phyloP scores from a whole-genome alignment of 306 rosid genomes.

The Inga leiocalycina region DNA sequence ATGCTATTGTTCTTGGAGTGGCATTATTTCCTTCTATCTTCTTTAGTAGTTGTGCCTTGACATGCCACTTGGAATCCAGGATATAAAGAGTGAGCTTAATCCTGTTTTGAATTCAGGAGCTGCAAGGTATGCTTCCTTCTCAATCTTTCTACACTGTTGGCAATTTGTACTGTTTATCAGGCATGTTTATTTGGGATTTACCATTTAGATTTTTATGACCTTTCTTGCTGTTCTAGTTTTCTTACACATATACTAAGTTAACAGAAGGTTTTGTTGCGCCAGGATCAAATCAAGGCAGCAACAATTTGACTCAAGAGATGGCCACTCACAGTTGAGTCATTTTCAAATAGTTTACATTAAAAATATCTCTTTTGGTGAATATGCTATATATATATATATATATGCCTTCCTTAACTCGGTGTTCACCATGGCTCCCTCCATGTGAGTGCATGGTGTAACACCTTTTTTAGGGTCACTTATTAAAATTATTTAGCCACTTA shows the following conservation, averaged over 20 bases:
- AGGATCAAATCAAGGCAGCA: constrained; percentile 97
- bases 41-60: constrained; percentile 38
- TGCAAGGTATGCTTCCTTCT: constrained; percentile 59
- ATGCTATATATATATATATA: too few relatives aligned
- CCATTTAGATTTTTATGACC: constrained; percentile 7
- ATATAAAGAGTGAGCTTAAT: constrained; percentile 87
- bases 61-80: constrained; percentile 60
- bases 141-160: constrained; percentile 28
- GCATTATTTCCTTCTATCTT: constrained; percentile 21
- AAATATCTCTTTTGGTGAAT: too few relatives aligned
- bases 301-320: background rate
- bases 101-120: constrained; percentile 88
- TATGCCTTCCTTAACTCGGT: too few relatives aligned
- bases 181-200: constrained; percentile 32
- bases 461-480: too few relatives aligned
- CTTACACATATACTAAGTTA: constrained; percentile 22
- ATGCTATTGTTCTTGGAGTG: constrained; percentile 37
- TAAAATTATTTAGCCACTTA: too few relatives aligned
- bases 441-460: too few relatives aligned
- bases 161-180: constrained; percentile 18
- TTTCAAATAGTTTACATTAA: too few relatives aligned
- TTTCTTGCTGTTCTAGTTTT: background rate
- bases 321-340: too few relatives aligned
- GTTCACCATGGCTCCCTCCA: too few relatives aligned
- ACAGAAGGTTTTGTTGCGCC: constrained; percentile 39